Conservation (phyloP, 306 rosid species). For the Argentina anserina region DNA sequence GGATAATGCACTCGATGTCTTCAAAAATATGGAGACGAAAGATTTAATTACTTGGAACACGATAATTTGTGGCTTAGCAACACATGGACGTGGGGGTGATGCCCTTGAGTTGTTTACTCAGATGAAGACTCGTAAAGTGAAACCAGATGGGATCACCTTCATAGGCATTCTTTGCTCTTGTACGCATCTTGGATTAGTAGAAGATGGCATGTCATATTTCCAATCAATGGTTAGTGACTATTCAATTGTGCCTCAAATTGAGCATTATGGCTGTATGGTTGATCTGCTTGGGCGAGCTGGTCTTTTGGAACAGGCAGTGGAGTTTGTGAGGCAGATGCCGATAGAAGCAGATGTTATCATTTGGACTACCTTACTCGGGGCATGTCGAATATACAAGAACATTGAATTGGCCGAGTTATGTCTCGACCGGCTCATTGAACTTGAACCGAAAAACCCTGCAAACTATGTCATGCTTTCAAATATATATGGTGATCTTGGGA, state of each 20-base stretch:
- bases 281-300: conserved; percentile 59
- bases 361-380: conserved; percentile 50
- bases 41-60: conserved; percentile 53
- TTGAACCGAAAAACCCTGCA: conserved; percentile 81
- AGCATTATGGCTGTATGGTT: conserved; percentile 59
- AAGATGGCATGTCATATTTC: conserved; percentile 50
- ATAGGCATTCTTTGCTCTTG: conserved; percentile 66
- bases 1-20: conserved; percentile 49
- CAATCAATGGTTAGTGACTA: conserved; percentile 53
- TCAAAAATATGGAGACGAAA: conserved; percentile 41
- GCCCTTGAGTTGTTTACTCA: conserved; percentile 57
- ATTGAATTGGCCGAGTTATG: conserved; percentile 51
- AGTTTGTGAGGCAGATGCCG: conserved; percentile 64
- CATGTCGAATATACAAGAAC: conserved; percentile 42
- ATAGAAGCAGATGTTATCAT: conserved; percentile 53
- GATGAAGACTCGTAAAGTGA: conserved; percentile 52
- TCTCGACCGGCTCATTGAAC: conserved; percentile 49
- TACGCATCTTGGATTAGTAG: conserved; percentile 64
- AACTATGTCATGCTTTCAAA: conserved; percentile 72
- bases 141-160: conserved; percentile 50
- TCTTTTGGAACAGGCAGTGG: conserved; percentile 53
- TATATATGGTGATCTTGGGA: conserved; percentile 70
- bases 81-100: conserved; percentile 52
- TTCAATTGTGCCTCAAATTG: conserved; percentile 49
- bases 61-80: conserved; percentile 45